These are phyloP conservation scores for Candida oleophila DNA, from an alignment of 805 yeast genomes.

Conservation along the genomic window DNA sequence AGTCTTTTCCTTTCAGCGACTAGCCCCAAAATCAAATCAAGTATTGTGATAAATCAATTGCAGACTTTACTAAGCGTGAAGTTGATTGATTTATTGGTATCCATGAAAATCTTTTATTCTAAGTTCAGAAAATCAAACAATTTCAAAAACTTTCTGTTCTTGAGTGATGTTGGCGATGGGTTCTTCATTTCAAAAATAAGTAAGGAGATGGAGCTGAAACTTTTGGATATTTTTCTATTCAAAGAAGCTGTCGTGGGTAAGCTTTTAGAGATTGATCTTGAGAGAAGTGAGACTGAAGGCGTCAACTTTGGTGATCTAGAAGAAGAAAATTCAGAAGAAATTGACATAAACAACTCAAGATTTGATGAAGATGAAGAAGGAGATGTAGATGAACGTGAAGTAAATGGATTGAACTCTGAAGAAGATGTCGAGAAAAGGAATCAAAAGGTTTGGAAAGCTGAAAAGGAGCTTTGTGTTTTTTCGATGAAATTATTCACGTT, in stretches of 20 bases:
- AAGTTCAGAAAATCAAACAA: slow-evolving; percentile 26
- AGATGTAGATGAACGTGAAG: slow-evolving; percentile 7
- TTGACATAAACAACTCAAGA: slow-evolving; percentile 5
- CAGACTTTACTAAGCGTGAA: slow-evolving; percentile 22
- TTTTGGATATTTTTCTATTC: slow-evolving; percentile 45
- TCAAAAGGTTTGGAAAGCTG: slow-evolving; percentile 32
- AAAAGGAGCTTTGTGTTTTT: slow-evolving; percentile 41
- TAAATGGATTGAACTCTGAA: neutral
- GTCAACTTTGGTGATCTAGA: slow-evolving; percentile 35
- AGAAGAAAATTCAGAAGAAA: slow-evolving; percentile 10
- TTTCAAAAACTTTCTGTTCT: slow-evolving; percentile 25
- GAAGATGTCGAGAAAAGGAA: slow-evolving; percentile 6
- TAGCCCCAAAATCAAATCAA: neutral
- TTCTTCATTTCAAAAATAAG: slow-evolving; percentile 26
- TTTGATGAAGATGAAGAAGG: slow-evolving; percentile 11
- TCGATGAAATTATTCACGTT: slow-evolving; percentile 40
- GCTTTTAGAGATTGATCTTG: slow-evolving; percentile 37
- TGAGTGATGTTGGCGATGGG: slow-evolving; percentile 10
- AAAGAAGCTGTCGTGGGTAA: slow-evolving; percentile 49
- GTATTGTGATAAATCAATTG: slow-evolving; percentile 17
- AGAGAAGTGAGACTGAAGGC: slow-evolving; percentile 53
- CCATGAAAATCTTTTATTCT: slow-evolving; percentile 32
- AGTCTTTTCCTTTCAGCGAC: slow-evolving; percentile 5
- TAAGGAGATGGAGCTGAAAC: slow-evolving; percentile 22
- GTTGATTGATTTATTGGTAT: slow-evolving; percentile 31